Conservation (phyloP, 208 protist genomes). For the Porcisia deanei region DNA sequence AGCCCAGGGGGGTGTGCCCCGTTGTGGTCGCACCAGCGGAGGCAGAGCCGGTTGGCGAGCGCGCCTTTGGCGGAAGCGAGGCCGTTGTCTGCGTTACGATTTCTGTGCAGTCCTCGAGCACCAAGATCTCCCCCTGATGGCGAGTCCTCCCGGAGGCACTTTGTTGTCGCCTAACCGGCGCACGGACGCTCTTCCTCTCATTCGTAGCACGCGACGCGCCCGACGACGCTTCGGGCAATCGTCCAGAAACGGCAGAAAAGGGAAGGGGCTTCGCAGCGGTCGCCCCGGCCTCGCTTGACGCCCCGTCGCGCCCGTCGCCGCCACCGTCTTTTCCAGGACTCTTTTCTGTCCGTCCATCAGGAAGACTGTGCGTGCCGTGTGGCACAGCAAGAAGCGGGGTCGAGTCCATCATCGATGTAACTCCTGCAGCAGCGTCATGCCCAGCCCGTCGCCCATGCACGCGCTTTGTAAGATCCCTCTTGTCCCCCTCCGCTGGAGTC, state of each 20-base stretch:
- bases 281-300: not conserved
- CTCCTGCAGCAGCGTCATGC: not conserved
- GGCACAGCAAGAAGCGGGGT: not conserved
- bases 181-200: not conserved
- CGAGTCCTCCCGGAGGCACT: not conserved
- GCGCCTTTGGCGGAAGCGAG: not conserved
- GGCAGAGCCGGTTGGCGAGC: not conserved
- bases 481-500: not conserved
- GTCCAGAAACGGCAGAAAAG: not conserved
- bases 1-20: not conserved
- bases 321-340: not conserved
- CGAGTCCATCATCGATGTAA: not conserved
- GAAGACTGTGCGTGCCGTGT: not conserved
- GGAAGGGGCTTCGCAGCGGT: not conserved
- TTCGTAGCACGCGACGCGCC: not conserved
- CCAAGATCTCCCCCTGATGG: slow-evolving; percentile 7
- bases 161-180: not conserved
- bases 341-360: not conserved
- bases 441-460: not conserved
- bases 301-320: not conserved
- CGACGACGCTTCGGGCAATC: not conserved
- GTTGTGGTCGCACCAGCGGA: not conserved
- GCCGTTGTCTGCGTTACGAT: not conserved
- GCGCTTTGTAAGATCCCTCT: not conserved
- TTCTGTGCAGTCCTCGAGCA: slow-evolving; percentile 2